Evolutionary conservation across 2,329 filamentous ascomycete genomes (phyloP).

Genomic region (Diplocarpon rosae): DNA sequence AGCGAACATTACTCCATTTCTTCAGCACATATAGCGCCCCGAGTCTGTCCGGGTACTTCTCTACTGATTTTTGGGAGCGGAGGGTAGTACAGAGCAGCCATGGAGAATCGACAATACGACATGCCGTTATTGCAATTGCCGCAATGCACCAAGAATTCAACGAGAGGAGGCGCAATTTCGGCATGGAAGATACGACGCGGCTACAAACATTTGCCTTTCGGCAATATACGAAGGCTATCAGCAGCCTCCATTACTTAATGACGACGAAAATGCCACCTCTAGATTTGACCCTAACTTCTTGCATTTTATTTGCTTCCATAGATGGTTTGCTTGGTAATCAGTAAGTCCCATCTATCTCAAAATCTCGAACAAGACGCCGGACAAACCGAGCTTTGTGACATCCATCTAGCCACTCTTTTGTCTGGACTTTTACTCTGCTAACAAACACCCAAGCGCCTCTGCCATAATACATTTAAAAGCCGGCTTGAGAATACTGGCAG

Average conservation of each 20-base stretch:
- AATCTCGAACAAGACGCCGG: no score
- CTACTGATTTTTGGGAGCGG: conserved; percentile 21
- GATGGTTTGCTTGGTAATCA: conserved; percentile 31
- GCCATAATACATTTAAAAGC: conserved; percentile 23
- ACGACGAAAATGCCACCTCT: conserved; percentile 16
- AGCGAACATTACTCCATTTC: conserved; percentile 17
- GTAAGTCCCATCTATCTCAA: conserved; percentile 5
- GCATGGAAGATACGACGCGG: conserved; percentile 27
- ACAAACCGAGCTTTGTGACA: no score
- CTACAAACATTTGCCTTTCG: conserved; percentile 38
- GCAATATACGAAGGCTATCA: conserved; percentile 47
- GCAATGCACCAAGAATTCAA: conserved; percentile 22
- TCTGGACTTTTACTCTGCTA: conserved; percentile 3
- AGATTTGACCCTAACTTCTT: conserved; percentile 44
- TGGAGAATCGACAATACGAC: conserved; percentile 20
- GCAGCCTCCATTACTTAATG: conserved; percentile 19
- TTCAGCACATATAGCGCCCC: conserved; percentile 19
- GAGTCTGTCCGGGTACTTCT: conserved; percentile 18
- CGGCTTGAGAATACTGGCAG: conserved; percentile 21
- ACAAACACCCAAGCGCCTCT: conserved; percentile 11
- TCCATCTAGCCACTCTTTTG: no score
- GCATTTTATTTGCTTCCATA: conserved; percentile 54
- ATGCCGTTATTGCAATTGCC: conserved; percentile 24
- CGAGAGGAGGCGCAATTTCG: conserved; percentile 32
- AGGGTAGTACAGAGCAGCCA: conserved; percentile 17